Evolutionary conservation across 2,329 filamentous ascomycete genomes (phyloP).

Genomic region (Fusarium chlamydosporum): DNA sequence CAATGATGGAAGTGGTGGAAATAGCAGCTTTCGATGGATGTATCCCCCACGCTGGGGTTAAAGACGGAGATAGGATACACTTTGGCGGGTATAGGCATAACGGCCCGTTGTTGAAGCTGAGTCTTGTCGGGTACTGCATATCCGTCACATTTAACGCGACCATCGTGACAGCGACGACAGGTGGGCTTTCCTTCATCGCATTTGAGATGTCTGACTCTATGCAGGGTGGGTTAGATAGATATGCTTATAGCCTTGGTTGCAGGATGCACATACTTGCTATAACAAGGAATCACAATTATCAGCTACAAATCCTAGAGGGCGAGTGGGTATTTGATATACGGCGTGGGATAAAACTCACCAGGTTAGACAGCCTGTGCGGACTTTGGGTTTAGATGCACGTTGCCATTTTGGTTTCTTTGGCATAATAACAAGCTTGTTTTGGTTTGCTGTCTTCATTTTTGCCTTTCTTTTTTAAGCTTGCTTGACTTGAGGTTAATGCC

Average conservation of each 20-base stretch:
- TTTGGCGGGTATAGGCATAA: background rate
- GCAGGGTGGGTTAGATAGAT: slow-evolving; percentile 1
- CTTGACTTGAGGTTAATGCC: background rate
- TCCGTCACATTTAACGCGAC: slow-evolving; percentile 43
- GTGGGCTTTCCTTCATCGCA: slow-evolving; percentile 51
- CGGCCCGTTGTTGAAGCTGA: slow-evolving; percentile 5
- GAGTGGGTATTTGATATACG: background rate
- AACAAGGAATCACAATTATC: background rate
- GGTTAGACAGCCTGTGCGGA: slow-evolving; percentile 44
- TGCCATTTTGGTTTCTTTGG: slow-evolving; percentile 34
- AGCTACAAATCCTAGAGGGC: slow-evolving; percentile 4
- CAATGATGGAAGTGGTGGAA: slow-evolving; percentile 44
- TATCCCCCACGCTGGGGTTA: slow-evolving; percentile 12
- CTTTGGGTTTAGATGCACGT: slow-evolving; percentile 37
- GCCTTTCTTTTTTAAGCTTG: background rate
- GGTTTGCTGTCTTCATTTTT: slow-evolving; percentile 1
- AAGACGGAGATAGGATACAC: slow-evolving; percentile 16
- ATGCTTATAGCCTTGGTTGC: background rate
- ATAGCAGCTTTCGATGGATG: slow-evolving; percentile 33
- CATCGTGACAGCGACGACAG: slow-evolving; percentile 39
- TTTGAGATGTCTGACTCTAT: slow-evolving; percentile 46
- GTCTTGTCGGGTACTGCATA: slow-evolving; percentile 30
- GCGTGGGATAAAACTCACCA: slow-evolving; percentile 33
- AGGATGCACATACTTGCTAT: slow-evolving; percentile 13
- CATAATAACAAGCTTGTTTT: slow-evolving; percentile 12